Conservation (phyloP, 1,139 yeast species). For the Citeromyces hawaiiensis region DNA sequence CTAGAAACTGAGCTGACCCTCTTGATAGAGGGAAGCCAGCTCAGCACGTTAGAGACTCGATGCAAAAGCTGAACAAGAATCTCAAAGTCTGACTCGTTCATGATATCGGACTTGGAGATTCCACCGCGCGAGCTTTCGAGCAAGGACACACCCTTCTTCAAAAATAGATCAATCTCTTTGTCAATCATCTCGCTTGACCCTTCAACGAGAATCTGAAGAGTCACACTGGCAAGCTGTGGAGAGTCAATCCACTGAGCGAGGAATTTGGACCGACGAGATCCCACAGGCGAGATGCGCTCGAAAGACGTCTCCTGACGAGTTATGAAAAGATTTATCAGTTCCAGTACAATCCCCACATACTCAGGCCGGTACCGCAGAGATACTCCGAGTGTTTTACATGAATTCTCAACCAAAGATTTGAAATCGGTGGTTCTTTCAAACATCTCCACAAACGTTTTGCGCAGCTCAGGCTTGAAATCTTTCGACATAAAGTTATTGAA, state of each 20-base stretch:
- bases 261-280: constrained; percentile 1
- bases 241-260: not conserved
- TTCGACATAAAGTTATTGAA: constrained; percentile 52
- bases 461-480: constrained; percentile 53
- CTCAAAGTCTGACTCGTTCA: constrained; percentile 19
- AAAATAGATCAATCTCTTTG: constrained; percentile 10
- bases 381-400: constrained; percentile 47
- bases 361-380: constrained; percentile 41
- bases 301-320: constrained; percentile 6
- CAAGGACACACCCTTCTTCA: constrained; percentile 4
- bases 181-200: constrained; percentile 3
- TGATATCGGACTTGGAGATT: constrained; percentile 6
- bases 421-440: constrained; percentile 44
- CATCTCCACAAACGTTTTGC: constrained; percentile 29
- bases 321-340: constrained; percentile 15
- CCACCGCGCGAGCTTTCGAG: constrained; percentile 6
- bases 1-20: constrained; percentile 24
- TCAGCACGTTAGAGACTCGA: constrained; percentile 32
- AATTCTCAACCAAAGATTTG: constrained; percentile 32
- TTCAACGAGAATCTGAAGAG: constrained; percentile 1
- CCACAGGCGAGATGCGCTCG: not conserved
- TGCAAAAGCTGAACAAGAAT: constrained; percentile 33
- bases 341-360: constrained; percentile 31
- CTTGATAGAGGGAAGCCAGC: constrained; percentile 41
- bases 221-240: constrained; percentile 1